Conservation (phyloP, 2,329 filamentous ascomycete genomes). For the Diplocarpon mali region DNA sequence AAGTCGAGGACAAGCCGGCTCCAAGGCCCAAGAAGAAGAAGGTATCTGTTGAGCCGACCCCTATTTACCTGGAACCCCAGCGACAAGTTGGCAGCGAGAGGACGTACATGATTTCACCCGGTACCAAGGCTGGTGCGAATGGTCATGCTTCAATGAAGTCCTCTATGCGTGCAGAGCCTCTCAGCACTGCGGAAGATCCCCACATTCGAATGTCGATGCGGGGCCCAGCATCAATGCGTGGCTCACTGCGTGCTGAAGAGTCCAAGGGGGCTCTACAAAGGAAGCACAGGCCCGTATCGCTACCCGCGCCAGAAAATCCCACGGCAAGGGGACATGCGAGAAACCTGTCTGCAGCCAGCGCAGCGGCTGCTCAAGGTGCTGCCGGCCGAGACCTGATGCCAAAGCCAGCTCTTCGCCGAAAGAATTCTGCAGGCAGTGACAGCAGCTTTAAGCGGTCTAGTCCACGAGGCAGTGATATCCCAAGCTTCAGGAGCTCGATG, state of each 20-base stretch:
- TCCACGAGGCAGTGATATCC: slow-evolving; percentile 37
- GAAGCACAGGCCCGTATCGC: slow-evolving; percentile 26
- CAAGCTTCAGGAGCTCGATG: slow-evolving; percentile 66
- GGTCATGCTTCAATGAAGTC: slow-evolving; percentile 32
- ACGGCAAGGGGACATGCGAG: slow-evolving; percentile 15
- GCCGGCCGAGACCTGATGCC: slow-evolving; percentile 8
- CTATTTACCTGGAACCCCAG: slow-evolving; percentile 13
- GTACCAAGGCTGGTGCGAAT: slow-evolving; percentile 23
- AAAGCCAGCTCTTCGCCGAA: slow-evolving; percentile 35
- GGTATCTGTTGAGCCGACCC: slow-evolving; percentile 6
- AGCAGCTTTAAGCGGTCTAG: slow-evolving; percentile 67
- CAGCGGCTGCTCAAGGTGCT: slow-evolving; percentile 13
- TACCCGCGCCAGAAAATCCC: slow-evolving; percentile 12
- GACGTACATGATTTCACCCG: slow-evolving; percentile 32
- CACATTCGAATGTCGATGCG: slow-evolving; percentile 27
- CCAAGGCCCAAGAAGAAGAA: slow-evolving; percentile 23
- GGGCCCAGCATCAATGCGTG: slow-evolving; percentile 18
- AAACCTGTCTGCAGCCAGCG: slow-evolving; percentile 15
- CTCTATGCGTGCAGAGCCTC: slow-evolving; percentile 34
- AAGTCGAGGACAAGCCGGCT: slow-evolving; percentile 30
- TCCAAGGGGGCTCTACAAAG: slow-evolving; percentile 27
- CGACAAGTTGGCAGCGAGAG: slow-evolving; percentile 17
- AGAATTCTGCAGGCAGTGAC: slow-evolving; percentile 55
- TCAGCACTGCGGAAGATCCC: slow-evolving; percentile 13
- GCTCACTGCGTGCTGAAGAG: slow-evolving; percentile 6